Base-by-base conservation (phyloP, 768 basidiomycete genomes). In the Amanita rimosa region DNA sequence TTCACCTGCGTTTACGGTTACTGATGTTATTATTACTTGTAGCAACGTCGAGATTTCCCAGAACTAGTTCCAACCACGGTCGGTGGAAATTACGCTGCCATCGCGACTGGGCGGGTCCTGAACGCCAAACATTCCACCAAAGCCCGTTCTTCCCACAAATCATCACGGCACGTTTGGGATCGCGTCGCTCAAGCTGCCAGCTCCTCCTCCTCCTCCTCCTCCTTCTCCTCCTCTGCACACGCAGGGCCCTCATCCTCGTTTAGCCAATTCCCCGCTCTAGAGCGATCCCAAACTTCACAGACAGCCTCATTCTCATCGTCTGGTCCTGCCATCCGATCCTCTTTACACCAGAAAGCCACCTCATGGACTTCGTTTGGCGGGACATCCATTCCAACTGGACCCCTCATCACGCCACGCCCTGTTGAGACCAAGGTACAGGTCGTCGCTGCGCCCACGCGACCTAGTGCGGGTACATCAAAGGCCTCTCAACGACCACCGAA, bases 41-140 rank as follows among this genome's bases (percentile, higher is more conserved):
- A 92, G 86, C 85, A 88, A 80, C 83, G 81, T 16, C 78, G 80
- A 60, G 81, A 91, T 55, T 91, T 92, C 67, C 91, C 92, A 0
- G 83, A 90, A 43, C 72, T 93, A 4, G 62, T 72, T 0, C 81
- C 83, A 3, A 69, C 72, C 3, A 62, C 76, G 2, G 60, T 73
- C 0, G 82, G 84, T 7, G 67, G 78, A 0, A 81, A 79, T 38
- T 94, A 85, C 54, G 82, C 90, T 0, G 84, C 81, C 0, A 85
- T 93, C 53, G 72, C 88, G 3, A 79, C 82, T 21, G 91, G 90
- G 4, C 81, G 87, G 3, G 83, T 91, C 29, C 70, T 96, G 49
- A 88, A 85, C 55, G 87, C 83, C 31, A 92, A 93, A 61, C 76
- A 88, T 50, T 75, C 78, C 1, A 85, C 86, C 0, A 70, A 76